Evolutionary conservation across 192 early-diverging fungal species (phyloP), one percentile per base, ranked within the genome.

Genomic region (Hyaloraphidium curvatum): DNA sequence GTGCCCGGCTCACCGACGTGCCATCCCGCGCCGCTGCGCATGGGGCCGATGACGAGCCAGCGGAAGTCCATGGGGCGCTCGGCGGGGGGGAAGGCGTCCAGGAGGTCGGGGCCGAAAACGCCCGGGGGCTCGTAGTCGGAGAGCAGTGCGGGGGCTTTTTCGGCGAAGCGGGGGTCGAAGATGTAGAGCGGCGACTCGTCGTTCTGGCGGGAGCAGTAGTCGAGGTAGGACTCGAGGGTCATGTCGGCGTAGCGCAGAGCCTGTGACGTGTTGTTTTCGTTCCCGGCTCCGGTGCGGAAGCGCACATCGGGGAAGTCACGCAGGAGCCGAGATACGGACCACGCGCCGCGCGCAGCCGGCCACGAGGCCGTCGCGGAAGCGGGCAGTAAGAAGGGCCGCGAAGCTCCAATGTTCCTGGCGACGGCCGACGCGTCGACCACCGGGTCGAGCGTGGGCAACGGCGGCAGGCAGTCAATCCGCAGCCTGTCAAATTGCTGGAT

Each of bases 101-200:
- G 63, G 30, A 64, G 63, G 39, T 71, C 69, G 9, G 63, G 51
- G 19, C 13, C 59, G 30, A 40, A 71, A 69, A 39, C 68, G 66
- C 26, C 63, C 61, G 43, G 67, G 60, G 51, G 66, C 54, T 68
- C 17, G 26, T 71, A 71, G 2, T 39, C 68, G 2, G n/a, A 28
- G 29, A 30, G 61, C 57, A 71, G 58, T 23, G 62, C 68, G 1
- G 55, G 54, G 3, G 53, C 30, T 33, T 27, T 39, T 0, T 63
- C 76, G 14, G 68, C 75, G 55, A 82, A 86, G 16, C 68, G 70
- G 37, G 73, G 68, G 40, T 88, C 85, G 61, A 88, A 88, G 35
- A 86, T 84, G 55, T 88, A 88, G 14, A 88, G 67, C 9, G 83
- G 83, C 2, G 72, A 76, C 54, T 86, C 83, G 53, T 86, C 83